phyloP scores from a whole-genome alignment of 352 stramenopile species.

The Thraustochytrium aureum region DNA sequence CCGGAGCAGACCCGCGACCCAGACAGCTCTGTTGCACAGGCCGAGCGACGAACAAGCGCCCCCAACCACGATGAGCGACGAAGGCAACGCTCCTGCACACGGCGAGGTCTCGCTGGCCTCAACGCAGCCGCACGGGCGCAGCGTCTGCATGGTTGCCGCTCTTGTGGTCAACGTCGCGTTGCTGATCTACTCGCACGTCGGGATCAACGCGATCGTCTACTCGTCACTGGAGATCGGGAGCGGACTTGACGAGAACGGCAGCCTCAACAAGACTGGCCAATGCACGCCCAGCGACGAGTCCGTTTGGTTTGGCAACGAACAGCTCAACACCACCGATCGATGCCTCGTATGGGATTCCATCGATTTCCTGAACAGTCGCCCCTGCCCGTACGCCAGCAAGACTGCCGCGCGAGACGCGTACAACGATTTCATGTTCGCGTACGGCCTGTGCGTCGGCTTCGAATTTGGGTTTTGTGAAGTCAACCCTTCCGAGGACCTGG shows the following conservation, averaged over 20 bases:
- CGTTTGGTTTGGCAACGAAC: neutral
- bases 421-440: neutral
- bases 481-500: neutral
- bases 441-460: neutral
- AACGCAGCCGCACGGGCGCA: no score
- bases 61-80: no score
- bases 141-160: neutral
- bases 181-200: neutral
- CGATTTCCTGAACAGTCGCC: neutral
- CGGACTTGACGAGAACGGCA: neutral
- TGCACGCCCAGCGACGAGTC: neutral
- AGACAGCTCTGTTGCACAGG: no score
- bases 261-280: neutral
- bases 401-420: neutral
- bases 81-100: no score
- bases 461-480: no score
- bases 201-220: slow-evolving; percentile 6
- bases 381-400: neutral
- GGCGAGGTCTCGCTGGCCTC: no score
- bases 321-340: neutral
- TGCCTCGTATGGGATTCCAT: neutral
- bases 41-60: no score
- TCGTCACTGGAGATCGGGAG: neutral
- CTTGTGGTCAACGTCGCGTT: neutral
- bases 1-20: no score